Base-by-base conservation (phyloP, 1,284 basidiomycete species). In the Sutorius eximius region DNA sequence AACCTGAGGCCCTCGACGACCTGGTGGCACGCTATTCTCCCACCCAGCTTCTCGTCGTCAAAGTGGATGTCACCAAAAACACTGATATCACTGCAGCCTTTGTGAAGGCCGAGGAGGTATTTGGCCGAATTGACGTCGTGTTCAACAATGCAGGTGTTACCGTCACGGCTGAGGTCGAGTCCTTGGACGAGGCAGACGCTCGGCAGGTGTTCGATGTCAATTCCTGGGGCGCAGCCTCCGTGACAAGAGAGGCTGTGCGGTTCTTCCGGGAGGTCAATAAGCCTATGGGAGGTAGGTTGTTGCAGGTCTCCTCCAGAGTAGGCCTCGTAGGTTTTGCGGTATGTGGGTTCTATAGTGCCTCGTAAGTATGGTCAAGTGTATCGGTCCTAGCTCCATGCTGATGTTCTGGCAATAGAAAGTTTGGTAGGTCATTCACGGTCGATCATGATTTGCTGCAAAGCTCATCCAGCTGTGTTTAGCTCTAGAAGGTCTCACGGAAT, bases 101-200 rank as follows among this genome's bases (percentile, higher is more conserved):
- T 49, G 55, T 60, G 3, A 58, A 61, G 20, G 72, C 70, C 0
- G 58, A 67, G 45, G 61, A 63, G 5, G 49, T 46, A 2, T 77
- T 77, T 52, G 77, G 77, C 3, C 63, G 73, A 13, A 59, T 78
- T 38, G 76, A 78, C 44, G 70, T 78, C 22, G 76, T 80, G 7
- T 72, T 75, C 58, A 78, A 77, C 40, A 68, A 66, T 6, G 61
- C 63, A 1, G 66, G 66, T 0, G 8, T 51, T 3, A n/a, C 0
- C 3, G 6, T 63, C 18, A 22, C 38, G 1, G 57, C 48, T 3
- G 67, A 71, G 43, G 43, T 67, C 36, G 69, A 68, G 44, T 66
- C 36, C 13, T 1, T 47, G 1, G 43, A 43, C 41, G 71, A 74
- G 3, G 54, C 61, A 3, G 56, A 53, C 0, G 73, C 67, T 1